Evolutionary conservation across 495 filamentous ascomycete species (phyloP).

Genomic region (Podospora comata): DNA sequence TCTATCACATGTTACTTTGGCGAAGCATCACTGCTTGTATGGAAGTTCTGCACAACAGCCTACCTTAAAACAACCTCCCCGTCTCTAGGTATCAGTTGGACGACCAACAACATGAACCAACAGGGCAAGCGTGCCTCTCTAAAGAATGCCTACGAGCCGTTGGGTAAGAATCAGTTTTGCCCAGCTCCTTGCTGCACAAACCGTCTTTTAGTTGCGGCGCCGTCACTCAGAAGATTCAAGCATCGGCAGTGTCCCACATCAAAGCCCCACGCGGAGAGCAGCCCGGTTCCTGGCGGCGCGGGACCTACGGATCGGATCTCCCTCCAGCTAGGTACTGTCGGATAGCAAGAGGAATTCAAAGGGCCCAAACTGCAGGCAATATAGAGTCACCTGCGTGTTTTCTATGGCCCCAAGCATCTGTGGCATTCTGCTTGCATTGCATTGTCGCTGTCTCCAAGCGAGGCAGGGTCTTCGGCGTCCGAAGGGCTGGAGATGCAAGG

Average conservation of each 20-base stretch:
- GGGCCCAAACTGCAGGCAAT: background rate
- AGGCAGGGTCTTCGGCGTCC: background rate
- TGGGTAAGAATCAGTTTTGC: no score
- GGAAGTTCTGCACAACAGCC: no score
- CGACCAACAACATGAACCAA: no score
- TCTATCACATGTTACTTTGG: no score
- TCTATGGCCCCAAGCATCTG: no score
- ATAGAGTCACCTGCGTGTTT: background rate
- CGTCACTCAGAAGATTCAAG: background rate
- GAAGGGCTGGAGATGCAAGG: background rate
- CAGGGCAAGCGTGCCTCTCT: no score
- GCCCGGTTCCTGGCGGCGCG: background rate
- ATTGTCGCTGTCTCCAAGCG: background rate
- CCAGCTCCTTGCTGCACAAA: no score
- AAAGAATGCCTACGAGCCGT: no score
- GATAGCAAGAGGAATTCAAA: background rate
- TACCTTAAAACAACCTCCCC: no score
- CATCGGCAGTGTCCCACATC: background rate
- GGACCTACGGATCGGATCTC: background rate
- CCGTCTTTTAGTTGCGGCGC: no score
- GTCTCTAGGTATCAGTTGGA: no score
- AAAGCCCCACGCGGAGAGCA: background rate
- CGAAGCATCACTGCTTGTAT: no score
- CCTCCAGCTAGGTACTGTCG: background rate
- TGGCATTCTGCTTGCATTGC: background rate